Evolutionary conservation across 73 alveolate species (phyloP).

Genomic region (Paramecium pentaurelia): DNA sequence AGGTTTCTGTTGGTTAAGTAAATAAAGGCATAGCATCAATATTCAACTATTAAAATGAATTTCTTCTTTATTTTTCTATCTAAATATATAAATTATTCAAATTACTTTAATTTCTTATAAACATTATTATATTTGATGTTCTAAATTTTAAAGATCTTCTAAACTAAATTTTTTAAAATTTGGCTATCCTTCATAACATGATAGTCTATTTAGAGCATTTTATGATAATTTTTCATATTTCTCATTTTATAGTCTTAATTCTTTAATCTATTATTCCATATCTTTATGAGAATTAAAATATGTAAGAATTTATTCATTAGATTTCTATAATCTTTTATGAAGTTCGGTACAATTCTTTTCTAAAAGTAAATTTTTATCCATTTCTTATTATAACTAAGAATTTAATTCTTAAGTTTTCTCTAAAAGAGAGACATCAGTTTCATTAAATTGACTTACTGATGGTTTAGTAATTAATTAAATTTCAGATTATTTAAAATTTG

Average conservation of each 20-base stretch:
- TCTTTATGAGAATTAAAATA: slow-evolving; percentile 14
- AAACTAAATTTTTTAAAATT: background rate
- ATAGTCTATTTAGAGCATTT: background rate
- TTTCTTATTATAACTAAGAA: background rate
- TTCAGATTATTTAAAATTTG: background rate
- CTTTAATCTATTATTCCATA: background rate
- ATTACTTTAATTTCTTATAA: background rate
- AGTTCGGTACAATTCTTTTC: slow-evolving; percentile 34
- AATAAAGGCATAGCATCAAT: background rate
- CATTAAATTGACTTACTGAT: slow-evolving; percentile 1
- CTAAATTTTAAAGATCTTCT: background rate
- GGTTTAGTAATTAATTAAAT: background rate
- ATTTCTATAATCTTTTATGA: background rate
- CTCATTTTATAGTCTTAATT: background rate
- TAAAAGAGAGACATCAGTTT: background rate
- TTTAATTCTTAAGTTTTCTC: background rate
- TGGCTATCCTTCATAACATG: slow-evolving; percentile 10
- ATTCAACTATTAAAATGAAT: background rate
- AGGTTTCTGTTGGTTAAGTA: background rate
- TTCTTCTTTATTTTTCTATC: slow-evolving; percentile 6
- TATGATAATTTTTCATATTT: slow-evolving; percentile 5
- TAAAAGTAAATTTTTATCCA: background rate
- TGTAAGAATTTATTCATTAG: slow-evolving; percentile 33
- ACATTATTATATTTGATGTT: background rate
- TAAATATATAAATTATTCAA: background rate